A percentile compares a stretch with the other conserved stretches of the same genome.
phyloP scores from a whole-genome alignment of 495 filamentous ascomycete species.

The Patellaria atrata region DNA sequence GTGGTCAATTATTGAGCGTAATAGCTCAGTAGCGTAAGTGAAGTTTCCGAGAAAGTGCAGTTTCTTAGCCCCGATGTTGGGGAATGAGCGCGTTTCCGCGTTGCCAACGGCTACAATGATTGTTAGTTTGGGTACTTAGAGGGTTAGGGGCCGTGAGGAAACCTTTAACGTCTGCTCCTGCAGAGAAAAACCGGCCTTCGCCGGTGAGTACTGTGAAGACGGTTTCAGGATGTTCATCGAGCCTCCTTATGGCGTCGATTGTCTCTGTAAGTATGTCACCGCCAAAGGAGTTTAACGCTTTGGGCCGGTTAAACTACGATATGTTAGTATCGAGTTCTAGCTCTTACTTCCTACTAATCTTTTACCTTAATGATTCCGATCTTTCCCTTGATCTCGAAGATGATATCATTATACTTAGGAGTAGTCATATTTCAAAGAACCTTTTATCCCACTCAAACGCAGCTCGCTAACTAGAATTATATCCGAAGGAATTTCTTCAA shows the following conservation, averaged over 20 bases:
- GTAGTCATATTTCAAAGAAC: constrained; percentile 12
- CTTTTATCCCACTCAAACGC: too few species aligned
- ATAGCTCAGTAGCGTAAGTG: constrained; percentile 18
- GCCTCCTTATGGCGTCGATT: constrained; percentile 19
- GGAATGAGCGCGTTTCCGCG: constrained; percentile 6
- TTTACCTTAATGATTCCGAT: constrained; percentile 24
- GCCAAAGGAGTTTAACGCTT: constrained; percentile 24
- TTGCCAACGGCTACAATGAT: constrained; percentile 1
- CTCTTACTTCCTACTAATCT: neutral
- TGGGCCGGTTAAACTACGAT: constrained; percentile 25
- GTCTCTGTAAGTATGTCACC: constrained; percentile 22
- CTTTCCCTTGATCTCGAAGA: constrained; percentile 22
- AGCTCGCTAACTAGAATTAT: too few species aligned
- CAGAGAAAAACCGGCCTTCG: constrained; percentile 24
- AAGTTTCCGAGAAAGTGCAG: constrained; percentile 11
- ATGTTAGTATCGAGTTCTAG: constrained; percentile 1
- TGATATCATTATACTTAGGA: constrained; percentile 21
- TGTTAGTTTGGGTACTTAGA: neutral
- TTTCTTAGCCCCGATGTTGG: constrained; percentile 22
- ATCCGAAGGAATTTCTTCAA: too few species aligned
- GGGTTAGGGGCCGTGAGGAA: neutral
- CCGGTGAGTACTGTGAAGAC: constrained; percentile 24
- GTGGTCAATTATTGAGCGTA: constrained; percentile 26
- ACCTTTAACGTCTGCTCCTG: constrained; percentile 25
- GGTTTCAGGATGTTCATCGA: constrained; percentile 23